Evolutionary conservation across 495 filamentous ascomycete species (phyloP), one percentile per base, ranked within the genome.

Genomic region (Penicillium macrosclerotiorum): DNA sequence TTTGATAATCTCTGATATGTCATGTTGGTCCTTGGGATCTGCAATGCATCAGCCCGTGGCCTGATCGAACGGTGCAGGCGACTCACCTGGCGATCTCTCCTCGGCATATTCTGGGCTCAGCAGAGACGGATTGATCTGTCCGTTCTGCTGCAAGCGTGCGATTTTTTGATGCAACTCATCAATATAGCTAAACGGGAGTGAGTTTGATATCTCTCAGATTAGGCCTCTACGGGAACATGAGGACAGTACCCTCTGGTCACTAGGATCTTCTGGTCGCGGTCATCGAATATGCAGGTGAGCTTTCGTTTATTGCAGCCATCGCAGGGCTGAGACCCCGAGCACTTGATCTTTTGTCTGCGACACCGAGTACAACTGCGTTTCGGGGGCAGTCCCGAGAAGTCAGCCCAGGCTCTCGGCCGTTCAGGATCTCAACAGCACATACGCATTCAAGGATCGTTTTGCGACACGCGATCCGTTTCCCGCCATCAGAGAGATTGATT

Each of bases 341-440:
- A 73, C 45, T 68, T 72, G 46, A 73, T 72, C 44, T 74, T 74
- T 35, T 74, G 71, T 30, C 68, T 60, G 31, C 71, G 69, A 37
- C 71, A 74, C 45, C 71, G 66, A 36, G 58, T 55, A 48, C 69
- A 71, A 30, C 70, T 74, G 42, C 7, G 32, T 26, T 27, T n/a
- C n/a, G n/a, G n/a, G 26, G 4, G 16, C 5, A 3, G 5, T 7
- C 20, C 22, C 20, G 14, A 47, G 18, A 52, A 12, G 37, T 42
- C 34, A 48, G 27, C 17, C 43, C 2, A 11, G 5, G n/a, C 3
- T 5, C 14, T 31, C 11, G 4, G 1, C n/a, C 20, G 17, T 8
- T 8, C 7, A 16, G 17, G 20, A n/a, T 24, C 2, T 8, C 8
- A 35, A 16, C 19, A 14, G 18, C 7, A 54, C 62, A 34, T 54